phyloP scores from a whole-genome alignment of 805 yeast genomes.

The Cyberlindnera mycetangii region DNA sequence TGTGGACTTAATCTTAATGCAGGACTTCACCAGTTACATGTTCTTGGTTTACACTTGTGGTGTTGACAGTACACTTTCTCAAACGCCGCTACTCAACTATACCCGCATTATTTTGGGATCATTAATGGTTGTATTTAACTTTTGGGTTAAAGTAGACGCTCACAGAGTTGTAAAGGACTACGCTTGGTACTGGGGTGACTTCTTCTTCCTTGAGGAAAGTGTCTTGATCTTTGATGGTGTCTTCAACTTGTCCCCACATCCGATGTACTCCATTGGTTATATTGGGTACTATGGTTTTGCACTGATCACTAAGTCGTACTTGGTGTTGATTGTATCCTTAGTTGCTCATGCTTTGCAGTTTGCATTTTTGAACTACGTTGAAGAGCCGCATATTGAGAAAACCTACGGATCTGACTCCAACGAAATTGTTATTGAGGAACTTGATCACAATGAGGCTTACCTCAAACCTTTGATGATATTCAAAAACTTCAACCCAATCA shows the following conservation, averaged over 20 bases:
- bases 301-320: conserved; percentile 68
- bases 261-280: conserved; percentile 89
- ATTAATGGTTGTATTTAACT: conserved; percentile 61
- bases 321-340: conserved; percentile 64
- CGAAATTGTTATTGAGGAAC: conserved; percentile 33
- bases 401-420: conserved; percentile 53
- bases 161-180: conserved; percentile 85
- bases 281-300: conserved; percentile 86
- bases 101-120: conserved; percentile 59
- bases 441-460: conserved; percentile 37
- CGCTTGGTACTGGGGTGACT: conserved; percentile 97
- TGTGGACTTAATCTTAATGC: conserved; percentile 81
- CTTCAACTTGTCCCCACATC: conserved; percentile 87
- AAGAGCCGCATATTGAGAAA: conserved; percentile 83
- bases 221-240: conserved; percentile 83
- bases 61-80: conserved; percentile 36
- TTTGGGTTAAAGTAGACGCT: conserved; percentile 85
- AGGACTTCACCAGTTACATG: conserved; percentile 74
- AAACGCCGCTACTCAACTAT: conserved; percentile 41
- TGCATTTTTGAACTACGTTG: conserved; percentile 69
- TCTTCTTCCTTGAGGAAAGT: conserved; percentile 72
- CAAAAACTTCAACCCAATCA: conserved; percentile 57
- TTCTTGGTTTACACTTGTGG: conserved; percentile 47
- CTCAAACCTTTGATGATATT: conserved; percentile 58
- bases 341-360: conserved; percentile 78